These are phyloP conservation scores for Botrytis squamosa DNA, from an alignment of 2,329 filamentous ascomycete species.

Conservation along the genomic window DNA sequence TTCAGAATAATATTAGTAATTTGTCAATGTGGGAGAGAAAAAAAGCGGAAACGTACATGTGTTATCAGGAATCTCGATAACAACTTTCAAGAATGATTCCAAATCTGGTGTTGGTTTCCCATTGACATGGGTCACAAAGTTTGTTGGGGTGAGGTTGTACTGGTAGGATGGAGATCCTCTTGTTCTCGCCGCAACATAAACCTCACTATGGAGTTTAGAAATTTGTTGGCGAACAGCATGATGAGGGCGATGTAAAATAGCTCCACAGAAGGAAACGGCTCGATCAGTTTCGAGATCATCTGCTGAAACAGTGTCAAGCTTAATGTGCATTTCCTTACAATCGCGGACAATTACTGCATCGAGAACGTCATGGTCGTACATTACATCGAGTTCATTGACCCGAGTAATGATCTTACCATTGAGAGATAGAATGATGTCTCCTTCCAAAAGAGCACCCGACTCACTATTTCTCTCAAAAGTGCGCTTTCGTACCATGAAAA, in stretches of 20 bases:
- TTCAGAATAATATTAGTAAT: constrained; percentile 37
- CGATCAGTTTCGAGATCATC: constrained; percentile 90
- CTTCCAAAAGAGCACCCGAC: constrained; percentile 73
- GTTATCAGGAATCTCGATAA: constrained; percentile 88
- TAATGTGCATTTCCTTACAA: constrained; percentile 72
- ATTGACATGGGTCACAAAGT: constrained; percentile 97
- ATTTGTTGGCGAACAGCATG: constrained; percentile 97
- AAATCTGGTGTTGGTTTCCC: constrained; percentile 81
- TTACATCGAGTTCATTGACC: constrained; percentile 88
- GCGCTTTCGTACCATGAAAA: constrained; percentile 98
- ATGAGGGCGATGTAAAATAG: constrained; percentile 87
- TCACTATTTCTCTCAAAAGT: constrained; percentile 63
- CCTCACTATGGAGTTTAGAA: constrained; percentile 90
- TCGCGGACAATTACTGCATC: constrained; percentile 86
- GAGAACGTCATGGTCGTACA: constrained; percentile 85
- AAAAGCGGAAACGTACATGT: constrained; percentile 60
- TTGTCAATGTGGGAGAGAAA: background rate
- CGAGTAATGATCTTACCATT: constrained; percentile 92
- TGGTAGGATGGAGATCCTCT: constrained; percentile 82
- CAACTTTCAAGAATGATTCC: constrained; percentile 74
- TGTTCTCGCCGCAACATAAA: constrained; percentile 88
- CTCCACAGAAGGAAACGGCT: constrained; percentile 92
- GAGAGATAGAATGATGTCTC: constrained; percentile 86
- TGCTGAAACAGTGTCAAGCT: constrained; percentile 81
- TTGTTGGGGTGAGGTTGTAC: constrained; percentile 90